Evolutionary conservation across 148 eudicot species (phyloP).

Genomic region (Camellia sinensis): DNA sequence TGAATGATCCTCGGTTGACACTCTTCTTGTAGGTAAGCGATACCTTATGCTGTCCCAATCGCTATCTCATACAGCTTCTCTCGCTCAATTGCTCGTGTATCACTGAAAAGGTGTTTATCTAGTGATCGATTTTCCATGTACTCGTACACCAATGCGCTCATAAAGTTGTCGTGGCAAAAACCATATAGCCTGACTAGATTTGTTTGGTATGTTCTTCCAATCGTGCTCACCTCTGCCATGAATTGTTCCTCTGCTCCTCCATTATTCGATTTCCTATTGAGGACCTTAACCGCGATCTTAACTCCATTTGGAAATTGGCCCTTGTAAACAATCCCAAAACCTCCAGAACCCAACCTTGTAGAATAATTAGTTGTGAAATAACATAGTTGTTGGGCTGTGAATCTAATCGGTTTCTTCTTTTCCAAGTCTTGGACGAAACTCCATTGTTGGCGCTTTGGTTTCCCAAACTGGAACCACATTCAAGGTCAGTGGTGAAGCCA

Average conservation of each 20-base stretch:
- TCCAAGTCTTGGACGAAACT: conserved; percentile 10
- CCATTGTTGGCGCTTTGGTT: background rate
- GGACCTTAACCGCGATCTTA: conserved; percentile 22
- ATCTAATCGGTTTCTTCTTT: background rate
- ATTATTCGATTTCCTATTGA: conserved; percentile 13
- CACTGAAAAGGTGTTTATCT: background rate
- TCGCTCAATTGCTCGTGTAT: background rate
- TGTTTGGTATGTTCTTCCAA: conserved; percentile 1
- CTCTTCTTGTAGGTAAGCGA: conserved; percentile 11
- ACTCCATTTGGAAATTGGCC: conserved; percentile 25
- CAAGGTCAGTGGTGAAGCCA: background rate
- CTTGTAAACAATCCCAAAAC: conserved; percentile 28
- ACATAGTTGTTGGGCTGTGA: background rate
- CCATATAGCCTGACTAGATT: conserved; percentile 11
- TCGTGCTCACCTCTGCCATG: conserved; percentile 11
- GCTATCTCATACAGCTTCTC: conserved; percentile 5
- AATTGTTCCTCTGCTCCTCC: conserved; percentile 22
- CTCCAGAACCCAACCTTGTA: conserved; percentile 18
- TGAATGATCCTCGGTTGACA: background rate
- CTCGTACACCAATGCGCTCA: conserved; percentile 4
- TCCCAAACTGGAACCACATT: background rate
- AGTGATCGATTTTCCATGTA: conserved; percentile 12
- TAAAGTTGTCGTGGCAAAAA: background rate
- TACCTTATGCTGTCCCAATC: conserved; percentile 12
- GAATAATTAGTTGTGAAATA: background rate